Base-by-base conservation (phyloP, 106 monocot species). In the Dendrobium catenatum region DNA sequence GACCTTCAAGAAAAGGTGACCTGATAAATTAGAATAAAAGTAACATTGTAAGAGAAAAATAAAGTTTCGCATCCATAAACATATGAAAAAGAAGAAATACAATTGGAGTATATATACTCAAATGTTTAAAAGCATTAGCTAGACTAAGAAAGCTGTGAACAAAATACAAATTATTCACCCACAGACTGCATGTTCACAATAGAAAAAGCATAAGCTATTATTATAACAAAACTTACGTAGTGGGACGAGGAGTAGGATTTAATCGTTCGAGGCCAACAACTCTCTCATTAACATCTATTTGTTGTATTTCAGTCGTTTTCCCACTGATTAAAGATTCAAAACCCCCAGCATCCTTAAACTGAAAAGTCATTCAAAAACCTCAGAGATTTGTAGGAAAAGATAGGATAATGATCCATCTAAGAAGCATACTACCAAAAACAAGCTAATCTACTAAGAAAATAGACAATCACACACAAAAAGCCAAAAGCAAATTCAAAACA, bases 331-430 rank as follows among this genome's bases (percentile, higher is more conserved):
- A 84, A n/a, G 93, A 84, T 58, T 95, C 77, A 80, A 99, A 99
- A 16, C 99, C 99, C 22, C 99, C 99, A 81, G 95, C 85, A 84
- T 95, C 99, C 80, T 90, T 95, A 77, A 99, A 90, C 99, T 99
- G 93, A 82, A 86, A 88, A 31, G 16, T 0, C 19, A 67, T 72
- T 81, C 31, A 76, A 76, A 76, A 76, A 22, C n/a, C 27, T 11
- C 6, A 7, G 2, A 42, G 15, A 4, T 72, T 37, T 40, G 76
- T 7, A 17, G 20, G 44, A 76, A 24, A 76, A 41, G 46, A 78
- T 9, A 11, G 6, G 33, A 33, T 20, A 78, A 33, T 37, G 2
- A 59, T 18, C 13, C 55, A 78, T 78, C 33, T 37, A 40, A 78
- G 3, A 78, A 78, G 9, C 78, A 55, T 8, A 4, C 9, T 9